Base-by-base conservation (phyloP, 257 asterid species). In the Mentha longifolia region DNA sequence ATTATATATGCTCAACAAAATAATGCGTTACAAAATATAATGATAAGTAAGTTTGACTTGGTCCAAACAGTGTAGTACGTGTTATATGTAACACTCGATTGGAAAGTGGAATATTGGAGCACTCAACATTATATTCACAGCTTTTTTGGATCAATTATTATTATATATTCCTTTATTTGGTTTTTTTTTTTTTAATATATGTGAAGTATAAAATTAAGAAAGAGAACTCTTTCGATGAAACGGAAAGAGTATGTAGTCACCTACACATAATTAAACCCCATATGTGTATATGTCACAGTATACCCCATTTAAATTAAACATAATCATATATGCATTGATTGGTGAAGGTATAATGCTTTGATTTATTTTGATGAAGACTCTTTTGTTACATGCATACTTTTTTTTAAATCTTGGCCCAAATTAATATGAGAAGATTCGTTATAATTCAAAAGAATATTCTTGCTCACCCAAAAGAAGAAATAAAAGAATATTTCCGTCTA, bases 31-130 rank as follows among this genome's bases (percentile, higher is more conserved):
- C 2, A 51, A 51, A 7, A 7, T 7, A 17, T 2, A 52, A 0
- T 22, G 13, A 55, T 55, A 11, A 55, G 11, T 46, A 19, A 35
- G 63, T 41, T 45, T 28, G 63, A 67, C 61, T 67, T 47, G 69
- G 35, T 50, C 49, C 68, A 56, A 51, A 56, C 9, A 3, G 62
- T 47, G 72, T 11, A 17, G 52, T 41, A 52, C 58, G 65, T 25
- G 50, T 65, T 54, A 33, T 37, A 39, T 52, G 1, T 12, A 20
- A 56, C 50, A 61, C 65, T 67, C 43, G 45, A 49, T 4, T 19
- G 35, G 45, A 76, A 54, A 70, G 80, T 64, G 68, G 67, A 60
- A 25, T 68, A 68, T 75, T 75, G 75, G 80, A 64, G 64, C 76
- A 63, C 80, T 64, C 55, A 43, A 42, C 61, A 43, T 70, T 41